Conservation (phyloP, 2,329 filamentous ascomycete genomes). For the Pyrenophora teres region DNA sequence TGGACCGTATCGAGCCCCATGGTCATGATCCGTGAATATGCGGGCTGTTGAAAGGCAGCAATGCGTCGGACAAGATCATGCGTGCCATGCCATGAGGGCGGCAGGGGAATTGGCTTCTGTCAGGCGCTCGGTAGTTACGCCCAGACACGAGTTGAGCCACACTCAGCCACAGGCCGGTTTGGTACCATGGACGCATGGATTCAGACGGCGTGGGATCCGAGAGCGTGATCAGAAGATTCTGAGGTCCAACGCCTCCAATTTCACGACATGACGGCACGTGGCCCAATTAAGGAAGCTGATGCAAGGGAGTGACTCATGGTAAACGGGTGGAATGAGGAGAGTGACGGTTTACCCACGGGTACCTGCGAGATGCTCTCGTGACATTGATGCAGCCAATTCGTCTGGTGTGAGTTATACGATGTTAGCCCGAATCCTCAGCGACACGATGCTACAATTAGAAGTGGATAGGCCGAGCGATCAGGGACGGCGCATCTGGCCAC, state of each 20-base stretch:
- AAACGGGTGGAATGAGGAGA: slow-evolving; percentile 16
- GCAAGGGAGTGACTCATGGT: slow-evolving; percentile 30
- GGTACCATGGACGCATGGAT: slow-evolving; percentile 4
- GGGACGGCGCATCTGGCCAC: slow-evolving; percentile 15
- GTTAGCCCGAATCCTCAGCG: slow-evolving; percentile 23
- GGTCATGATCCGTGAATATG: slow-evolving; percentile 14
- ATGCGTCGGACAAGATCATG: slow-evolving; percentile 8
- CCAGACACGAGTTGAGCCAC: slow-evolving; percentile 21
- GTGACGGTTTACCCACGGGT: neutral
- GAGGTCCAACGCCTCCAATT: slow-evolving; percentile 32
- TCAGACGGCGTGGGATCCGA: slow-evolving; percentile 19
- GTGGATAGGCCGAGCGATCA: slow-evolving; percentile 30
- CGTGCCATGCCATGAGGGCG: neutral
- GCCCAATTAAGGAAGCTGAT: slow-evolving; percentile 15
- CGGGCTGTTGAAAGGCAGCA: slow-evolving; percentile 5
- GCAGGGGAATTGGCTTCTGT: slow-evolving; percentile 7
- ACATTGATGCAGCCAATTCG: slow-evolving; percentile 28
- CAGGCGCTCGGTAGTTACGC: slow-evolving; percentile 2
- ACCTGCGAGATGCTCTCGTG: slow-evolving; percentile 25
- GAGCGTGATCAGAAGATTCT: slow-evolving; percentile 33
- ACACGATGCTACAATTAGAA: slow-evolving; percentile 30
- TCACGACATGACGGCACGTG: slow-evolving; percentile 39
- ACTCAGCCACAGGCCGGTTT: slow-evolving; percentile 22
- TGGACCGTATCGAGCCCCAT: neutral
- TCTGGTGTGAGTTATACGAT: slow-evolving; percentile 20